Conservation (phyloP, 768 basidiomycete species). For the Chiua virens region DNA sequence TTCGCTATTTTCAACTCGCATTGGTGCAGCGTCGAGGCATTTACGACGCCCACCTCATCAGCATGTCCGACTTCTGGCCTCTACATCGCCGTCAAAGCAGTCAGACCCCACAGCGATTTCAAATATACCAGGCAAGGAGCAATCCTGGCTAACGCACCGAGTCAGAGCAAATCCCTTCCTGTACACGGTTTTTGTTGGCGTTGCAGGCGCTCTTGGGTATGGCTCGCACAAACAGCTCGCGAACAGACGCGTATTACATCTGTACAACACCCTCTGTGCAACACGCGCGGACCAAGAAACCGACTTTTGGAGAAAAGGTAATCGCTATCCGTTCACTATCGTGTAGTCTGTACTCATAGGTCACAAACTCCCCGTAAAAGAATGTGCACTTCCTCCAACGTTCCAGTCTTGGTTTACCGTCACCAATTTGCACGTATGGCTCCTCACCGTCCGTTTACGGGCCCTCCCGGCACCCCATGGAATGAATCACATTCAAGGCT, state of each 20-base stretch:
- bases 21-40: constrained; percentile 3
- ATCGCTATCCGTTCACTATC: constrained; percentile 11
- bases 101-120: constrained; percentile 2
- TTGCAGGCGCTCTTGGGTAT: constrained; percentile 58
- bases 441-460: constrained; percentile 85
- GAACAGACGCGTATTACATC: constrained; percentile 52
- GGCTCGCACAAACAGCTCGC: constrained; percentile 61
- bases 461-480: constrained; percentile 72
- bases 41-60: constrained; percentile 1
- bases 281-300: constrained; percentile 57
- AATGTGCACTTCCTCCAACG: no score
- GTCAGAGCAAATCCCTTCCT: constrained; percentile 51
- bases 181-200: constrained; percentile 43
- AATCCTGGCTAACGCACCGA: constrained; percentile 55
- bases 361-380: not conserved
- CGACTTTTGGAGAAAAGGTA: constrained; percentile 66
- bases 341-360: not conserved
- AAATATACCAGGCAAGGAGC: no score
- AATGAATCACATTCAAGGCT: constrained; percentile 67
- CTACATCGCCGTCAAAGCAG: constrained; percentile 8
- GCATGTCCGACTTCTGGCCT: constrained; percentile 16
- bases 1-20: constrained; percentile 9
- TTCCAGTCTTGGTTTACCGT: no score
- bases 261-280: constrained; percentile 61
- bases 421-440: constrained; percentile 90